Evolutionary conservation across 1,139 yeast genomes (phyloP).

Genomic region (Kodamaea derodonti): DNA sequence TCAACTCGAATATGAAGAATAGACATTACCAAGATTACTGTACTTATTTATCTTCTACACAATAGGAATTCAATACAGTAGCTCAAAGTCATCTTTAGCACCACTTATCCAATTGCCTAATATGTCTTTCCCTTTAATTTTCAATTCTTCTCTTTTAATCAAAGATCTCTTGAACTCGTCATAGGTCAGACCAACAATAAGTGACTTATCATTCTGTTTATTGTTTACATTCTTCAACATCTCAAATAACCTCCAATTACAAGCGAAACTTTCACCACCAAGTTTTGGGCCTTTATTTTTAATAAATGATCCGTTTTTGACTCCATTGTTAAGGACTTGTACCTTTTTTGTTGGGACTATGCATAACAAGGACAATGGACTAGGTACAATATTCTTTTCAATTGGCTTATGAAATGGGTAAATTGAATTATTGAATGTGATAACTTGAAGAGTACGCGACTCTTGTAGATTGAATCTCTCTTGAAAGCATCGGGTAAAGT

Average conservation of each 20-base stretch:
- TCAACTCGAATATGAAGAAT: no score
- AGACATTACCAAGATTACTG: no score
- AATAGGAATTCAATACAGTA: no score
- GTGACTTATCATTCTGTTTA: neutral
- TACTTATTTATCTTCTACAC: no score
- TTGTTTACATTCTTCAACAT: constrained; percentile 7
- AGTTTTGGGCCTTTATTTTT: constrained; percentile 42
- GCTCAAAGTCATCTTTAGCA: constrained; percentile 28
- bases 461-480: constrained; percentile 22
- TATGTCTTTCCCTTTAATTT: constrained; percentile 17
- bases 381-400: constrained; percentile 22
- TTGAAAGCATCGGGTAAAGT: constrained; percentile 53
- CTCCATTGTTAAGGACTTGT: constrained; percentile 52
- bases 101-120: constrained; percentile 34
- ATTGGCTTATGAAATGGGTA: constrained; percentile 27
- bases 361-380: constrained; percentile 33
- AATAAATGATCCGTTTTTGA: constrained; percentile 46
- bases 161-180: constrained; percentile 24
- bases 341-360: constrained; percentile 21
- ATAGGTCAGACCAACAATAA: constrained; percentile 14
- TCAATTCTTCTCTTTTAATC: constrained; percentile 19
- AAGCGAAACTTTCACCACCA: constrained; percentile 43
- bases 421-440: constrained; percentile 19
- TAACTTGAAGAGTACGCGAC: constrained; percentile 11
- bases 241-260: constrained; percentile 26